A percentile compares a stretch with the other conserved stretches of the same genome.
phyloP scores from a whole-genome alignment of 345 rosid species.

The Anacardium occidentale region DNA sequence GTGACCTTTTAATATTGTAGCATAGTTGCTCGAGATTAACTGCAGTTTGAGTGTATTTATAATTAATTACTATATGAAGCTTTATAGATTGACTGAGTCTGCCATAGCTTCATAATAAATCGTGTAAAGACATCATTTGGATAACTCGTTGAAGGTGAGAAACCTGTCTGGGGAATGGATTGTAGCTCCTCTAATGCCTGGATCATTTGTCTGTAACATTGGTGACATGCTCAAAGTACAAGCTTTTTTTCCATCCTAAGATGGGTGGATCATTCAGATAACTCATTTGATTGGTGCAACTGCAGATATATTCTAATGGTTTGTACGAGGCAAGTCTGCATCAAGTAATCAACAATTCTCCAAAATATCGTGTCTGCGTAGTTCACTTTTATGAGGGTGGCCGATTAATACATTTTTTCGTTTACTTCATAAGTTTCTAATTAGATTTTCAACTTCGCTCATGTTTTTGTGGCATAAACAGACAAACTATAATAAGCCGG shows the following conservation, averaged over 20 bases:
- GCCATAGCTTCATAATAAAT: not conserved
- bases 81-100: no score
- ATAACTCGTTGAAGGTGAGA: slow-evolving; percentile 43
- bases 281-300: not conserved
- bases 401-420: not conserved
- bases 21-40: no score
- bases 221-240: slow-evolving; percentile 85
- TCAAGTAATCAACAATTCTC: slow-evolving; percentile 59
- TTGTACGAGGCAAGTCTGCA: slow-evolving; percentile 75
- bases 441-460: not conserved
- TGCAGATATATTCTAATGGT: slow-evolving; percentile 69
- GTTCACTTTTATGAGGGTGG: slow-evolving; percentile 82
- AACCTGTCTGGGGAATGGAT: slow-evolving; percentile 79
- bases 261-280: slow-evolving; percentile 1
- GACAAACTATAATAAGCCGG: slow-evolving; percentile 63
- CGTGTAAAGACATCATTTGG: not conserved
- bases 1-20: no score
- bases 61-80: not conserved
- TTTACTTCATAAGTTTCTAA: slow-evolving; percentile 30
- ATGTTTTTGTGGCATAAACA: slow-evolving; percentile 26
- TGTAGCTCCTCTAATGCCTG: slow-evolving; percentile 66
- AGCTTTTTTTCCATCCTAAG: not conserved
- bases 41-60: no score
- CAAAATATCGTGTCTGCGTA: slow-evolving; percentile 56
- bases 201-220: slow-evolving; percentile 82